Conservation (phyloP, 1,139 yeast genomes). For the Lodderomyces elongisporus region DNA sequence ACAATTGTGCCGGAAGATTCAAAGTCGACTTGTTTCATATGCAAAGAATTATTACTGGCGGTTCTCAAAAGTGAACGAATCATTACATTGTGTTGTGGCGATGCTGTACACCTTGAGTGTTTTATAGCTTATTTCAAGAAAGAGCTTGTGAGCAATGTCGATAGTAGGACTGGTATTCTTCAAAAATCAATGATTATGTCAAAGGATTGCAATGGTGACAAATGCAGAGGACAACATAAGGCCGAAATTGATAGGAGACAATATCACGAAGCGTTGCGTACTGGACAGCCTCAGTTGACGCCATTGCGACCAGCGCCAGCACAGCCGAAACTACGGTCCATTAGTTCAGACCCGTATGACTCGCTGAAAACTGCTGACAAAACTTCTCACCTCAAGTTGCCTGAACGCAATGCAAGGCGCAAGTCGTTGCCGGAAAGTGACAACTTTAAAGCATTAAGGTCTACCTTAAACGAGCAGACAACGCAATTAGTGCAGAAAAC, state of each 20-base stretch:
- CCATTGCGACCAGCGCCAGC: slow-evolving; percentile 9
- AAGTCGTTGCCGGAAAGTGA: no score
- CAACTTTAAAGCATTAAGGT: slow-evolving; percentile 6
- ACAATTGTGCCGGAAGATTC: no score
- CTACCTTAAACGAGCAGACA: slow-evolving; percentile 4
- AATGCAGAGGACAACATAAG: slow-evolving; percentile 4
- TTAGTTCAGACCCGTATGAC: no score
- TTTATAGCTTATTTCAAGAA: slow-evolving; percentile 14
- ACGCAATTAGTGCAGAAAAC: background rate
- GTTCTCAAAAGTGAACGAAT: slow-evolving; percentile 31
- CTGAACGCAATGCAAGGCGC: no score
- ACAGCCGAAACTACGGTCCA: slow-evolving; percentile 3
- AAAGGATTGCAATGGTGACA: slow-evolving; percentile 7
- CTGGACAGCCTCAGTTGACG: slow-evolving; percentile 1
- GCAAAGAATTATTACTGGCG: slow-evolving; percentile 31
- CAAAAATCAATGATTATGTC: slow-evolving; percentile 3
- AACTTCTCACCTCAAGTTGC: no score
- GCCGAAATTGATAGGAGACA: slow-evolving; percentile 1
- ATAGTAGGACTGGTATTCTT: background rate
- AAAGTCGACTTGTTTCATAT: slow-evolving; percentile 40
- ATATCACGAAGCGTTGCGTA: background rate
- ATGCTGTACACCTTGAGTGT: slow-evolving; percentile 37
- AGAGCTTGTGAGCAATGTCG: slow-evolving; percentile 2
- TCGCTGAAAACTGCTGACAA: no score
- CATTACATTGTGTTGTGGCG: slow-evolving; percentile 34